Evolutionary conservation across 2,329 filamentous ascomycete species (phyloP), one percentile per base, ranked within the genome.

Genomic region (Trichoderma harzianum): DNA sequence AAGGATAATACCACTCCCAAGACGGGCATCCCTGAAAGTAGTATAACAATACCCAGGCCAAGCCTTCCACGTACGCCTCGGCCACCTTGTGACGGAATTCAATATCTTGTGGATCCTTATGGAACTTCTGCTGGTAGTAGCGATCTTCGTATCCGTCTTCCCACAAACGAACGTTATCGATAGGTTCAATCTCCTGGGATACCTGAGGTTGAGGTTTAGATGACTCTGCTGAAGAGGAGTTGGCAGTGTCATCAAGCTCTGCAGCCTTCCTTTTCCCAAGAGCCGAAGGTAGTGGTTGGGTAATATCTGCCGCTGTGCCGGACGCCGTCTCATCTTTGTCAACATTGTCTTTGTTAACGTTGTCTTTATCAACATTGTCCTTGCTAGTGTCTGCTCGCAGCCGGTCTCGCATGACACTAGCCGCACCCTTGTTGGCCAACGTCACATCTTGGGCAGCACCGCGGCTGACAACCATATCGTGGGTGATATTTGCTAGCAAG

Each of bases 1-100:
- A 97, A 0, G 96, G 96, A 79, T 98, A 99, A 80, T 96, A 99
- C 96, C 96, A 99, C 67, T 95, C 97, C 96, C 97, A 99, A 0
- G 94, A 98, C 26, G 96, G 94, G 77, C 96, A 99, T 30, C 96
- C 96, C 82, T 99, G 96, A 81, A 98, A 97, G 81, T 99, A 99
- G 82, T 99, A 99, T 43, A 95, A 86, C 65, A 99, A 85, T 51
- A 99, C 96, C 96, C 97, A 99, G 26, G 92, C 92, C 11, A 99
- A 87, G 43, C 96, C 96, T 84, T 98, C 94, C 14, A 95, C 94
- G 80, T 99, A 99, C n/a, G 93, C 90, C 69, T 90, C 89, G 43
- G 92, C 96, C 71, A 99, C 97, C 78, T 94, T 89, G 81, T 95
- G 92, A 69, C 95, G 92, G 81, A 98, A 98, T 66, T 90, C 92